Conservation (phyloP, 768 basidiomycete species). For the Dentipellis sp. region DNA sequence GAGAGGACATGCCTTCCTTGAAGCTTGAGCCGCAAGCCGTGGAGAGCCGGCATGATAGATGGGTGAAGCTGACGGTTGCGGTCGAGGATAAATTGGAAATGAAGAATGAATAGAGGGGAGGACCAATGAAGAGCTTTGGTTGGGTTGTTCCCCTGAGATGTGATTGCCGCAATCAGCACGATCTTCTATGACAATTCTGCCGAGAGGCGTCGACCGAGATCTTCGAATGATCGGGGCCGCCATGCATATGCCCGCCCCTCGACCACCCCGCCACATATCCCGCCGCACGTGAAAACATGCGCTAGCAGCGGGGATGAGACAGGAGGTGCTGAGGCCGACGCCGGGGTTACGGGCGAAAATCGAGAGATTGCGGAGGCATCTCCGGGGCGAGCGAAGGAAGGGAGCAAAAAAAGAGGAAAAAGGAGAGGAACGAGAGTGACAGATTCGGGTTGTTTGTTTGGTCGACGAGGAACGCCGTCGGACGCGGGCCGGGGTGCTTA, state of each 20-base stretch:
- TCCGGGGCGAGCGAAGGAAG: too few species aligned
- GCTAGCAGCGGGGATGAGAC: too few species aligned
- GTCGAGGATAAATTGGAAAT: neutral
- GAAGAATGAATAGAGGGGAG: neutral
- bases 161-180: neutral
- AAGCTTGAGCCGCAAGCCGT: too few species aligned
- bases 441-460: neutral
- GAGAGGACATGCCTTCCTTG: too few species aligned
- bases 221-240: neutral
- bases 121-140: neutral
- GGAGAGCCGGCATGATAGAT: neutral
- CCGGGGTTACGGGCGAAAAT: too few species aligned
- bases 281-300: too few species aligned
- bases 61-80: neutral
- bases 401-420: too few species aligned
- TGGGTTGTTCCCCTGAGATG: neutral
- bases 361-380: too few species aligned
- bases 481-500: neutral
- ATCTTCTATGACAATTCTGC: neutral
- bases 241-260: neutral
- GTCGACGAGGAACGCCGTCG: neutral
- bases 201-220: neutral
- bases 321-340: too few species aligned
- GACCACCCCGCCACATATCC: neutral
- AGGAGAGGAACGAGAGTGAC: neutral